Percentiles rank a stretch among this genome's conserved stretches.
These are phyloP conservation scores for Globisporangium sylvaticum DNA, from an alignment of 352 stramenopile genomes.

Conservation along the genomic window DNA sequence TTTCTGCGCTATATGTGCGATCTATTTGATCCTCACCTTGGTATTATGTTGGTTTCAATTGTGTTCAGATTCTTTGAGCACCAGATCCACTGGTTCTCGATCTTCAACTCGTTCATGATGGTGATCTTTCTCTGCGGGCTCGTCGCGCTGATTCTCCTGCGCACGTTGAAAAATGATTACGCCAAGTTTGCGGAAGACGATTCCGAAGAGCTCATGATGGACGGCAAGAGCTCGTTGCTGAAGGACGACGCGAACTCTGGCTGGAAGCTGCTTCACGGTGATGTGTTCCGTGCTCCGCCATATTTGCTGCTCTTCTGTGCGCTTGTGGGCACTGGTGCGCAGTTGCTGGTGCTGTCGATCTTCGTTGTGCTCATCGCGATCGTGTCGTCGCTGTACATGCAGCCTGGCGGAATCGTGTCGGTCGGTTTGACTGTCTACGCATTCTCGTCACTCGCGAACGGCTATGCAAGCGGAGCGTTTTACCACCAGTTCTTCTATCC, in stretches of 20 bases:
- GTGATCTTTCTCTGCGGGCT: conserved; percentile 95
- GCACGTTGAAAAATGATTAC: conserved; percentile 94
- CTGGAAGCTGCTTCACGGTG: conserved; percentile 96
- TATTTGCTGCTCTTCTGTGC: conserved; percentile 95
- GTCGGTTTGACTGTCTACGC: conserved; percentile 94
- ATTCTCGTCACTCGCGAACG: conserved; percentile 89
- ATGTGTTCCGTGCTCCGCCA: conserved; percentile 91
- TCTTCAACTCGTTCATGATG: conserved; percentile 98
- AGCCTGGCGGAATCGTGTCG: conserved; percentile 94
- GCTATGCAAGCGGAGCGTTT: conserved; percentile 87
- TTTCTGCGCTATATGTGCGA: background rate
- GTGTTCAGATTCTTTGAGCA: conserved; percentile 96
- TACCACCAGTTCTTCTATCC: conserved; percentile 92
- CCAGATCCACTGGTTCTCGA: conserved; percentile 98
- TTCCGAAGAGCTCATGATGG: conserved; percentile 82
- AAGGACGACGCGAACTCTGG: conserved; percentile 86
- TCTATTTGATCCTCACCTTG: background rate
- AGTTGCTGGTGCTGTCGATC: conserved; percentile 92
- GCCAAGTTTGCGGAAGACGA: conserved; percentile 88
- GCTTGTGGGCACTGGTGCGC: conserved; percentile 93
- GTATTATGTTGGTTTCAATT: background rate
- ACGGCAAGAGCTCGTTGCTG: conserved; percentile 74
- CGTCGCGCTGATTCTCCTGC: conserved; percentile 91
- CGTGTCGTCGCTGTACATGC: conserved; percentile 93
- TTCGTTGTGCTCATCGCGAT: conserved; percentile 96